These are phyloP conservation scores for Rugonectria rugulosa DNA, from an alignment of 2,329 filamentous ascomycete genomes.

Conservation along the genomic window DNA sequence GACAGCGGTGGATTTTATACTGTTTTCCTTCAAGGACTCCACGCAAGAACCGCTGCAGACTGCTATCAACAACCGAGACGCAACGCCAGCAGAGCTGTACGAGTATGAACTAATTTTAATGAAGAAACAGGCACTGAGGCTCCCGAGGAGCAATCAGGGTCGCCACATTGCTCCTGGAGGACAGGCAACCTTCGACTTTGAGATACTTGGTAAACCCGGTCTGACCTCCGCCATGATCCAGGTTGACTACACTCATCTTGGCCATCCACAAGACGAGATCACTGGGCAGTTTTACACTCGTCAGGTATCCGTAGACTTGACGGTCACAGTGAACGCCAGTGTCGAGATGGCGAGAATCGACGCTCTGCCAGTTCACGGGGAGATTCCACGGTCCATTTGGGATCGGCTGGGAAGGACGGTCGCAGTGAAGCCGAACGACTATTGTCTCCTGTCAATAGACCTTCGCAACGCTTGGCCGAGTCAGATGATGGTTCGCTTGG, in stretches of 20 bases:
- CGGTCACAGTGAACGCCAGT: constrained; percentile 90
- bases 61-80: constrained; percentile 77
- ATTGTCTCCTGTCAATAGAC: constrained; percentile 83
- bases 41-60: constrained; percentile 79
- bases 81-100: constrained; percentile 80
- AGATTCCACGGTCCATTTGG: constrained; percentile 71
- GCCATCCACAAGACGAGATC: constrained; percentile 71
- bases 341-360: constrained; percentile 84
- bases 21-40: constrained; percentile 91
- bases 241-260: constrained; percentile 87
- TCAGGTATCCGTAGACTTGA: constrained; percentile 80
- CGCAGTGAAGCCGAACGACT: constrained; percentile 61
- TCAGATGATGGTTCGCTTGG: constrained; percentile 72
- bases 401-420: constrained; percentile 48
- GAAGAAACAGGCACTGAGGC: constrained; percentile 73
- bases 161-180: constrained; percentile 72
- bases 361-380: constrained; percentile 74
- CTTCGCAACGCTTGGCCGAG: constrained; percentile 90
- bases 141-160: constrained; percentile 59
- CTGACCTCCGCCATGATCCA: constrained; percentile 81
- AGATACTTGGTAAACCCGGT: constrained; percentile 86
- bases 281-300: constrained; percentile 82
- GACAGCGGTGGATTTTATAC: constrained; percentile 81
- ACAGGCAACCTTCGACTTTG: constrained; percentile 78
- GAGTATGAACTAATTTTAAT: constrained; percentile 84